Evolutionary conservation across 345 rosid genomes (phyloP), one percentile per base, ranked within the genome.

Genomic region (Stellera chamaejasme): DNA sequence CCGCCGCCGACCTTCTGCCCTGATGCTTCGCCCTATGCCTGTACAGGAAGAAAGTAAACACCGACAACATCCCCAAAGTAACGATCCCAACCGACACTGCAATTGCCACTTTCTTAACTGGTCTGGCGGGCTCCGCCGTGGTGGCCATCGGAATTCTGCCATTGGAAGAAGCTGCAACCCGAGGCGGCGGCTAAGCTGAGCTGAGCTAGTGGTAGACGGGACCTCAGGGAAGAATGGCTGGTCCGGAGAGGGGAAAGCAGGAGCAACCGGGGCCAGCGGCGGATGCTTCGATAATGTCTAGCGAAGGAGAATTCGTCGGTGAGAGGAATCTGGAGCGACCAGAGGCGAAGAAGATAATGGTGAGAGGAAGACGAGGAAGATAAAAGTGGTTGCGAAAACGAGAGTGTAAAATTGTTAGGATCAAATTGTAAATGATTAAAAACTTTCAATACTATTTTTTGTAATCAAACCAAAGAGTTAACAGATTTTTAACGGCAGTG

Each of bases 181-280:
- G 68, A 9, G 90, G 79, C 8, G 90, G 75, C 23, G 52, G 66
- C 32, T 76, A 82, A 59, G 6, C 64, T 79, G 98, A 49, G 75
- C 80, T 49, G 81, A 68, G 52, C 62, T 60, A 15, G 59, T 65
- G 0, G 80, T 83, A 2, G 77, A 27, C 0, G 98, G 98, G 56
- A 71, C 85, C 53, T 87, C 94, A 0, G 98, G 96, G 72, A 91
- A 91, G 60, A 91, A 91, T 3, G 98, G 98, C 68, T 88, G 88
- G 74, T 82, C 82, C 1, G 96, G 93, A 58, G 66, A 55, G 3
- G 85, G 79, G 9, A 66, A 66, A 12, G 9, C 62, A 5, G 73
- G 54, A 39, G 59, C 62, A 13, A 59, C 75, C 2, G 91, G 79
- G 0, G 93, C 72, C 41, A 90, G 77, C 2, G 93, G 84, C 25